A percentile compares a stretch with the other conserved stretches of the same genome.
Evolutionary conservation across 2,329 filamentous ascomycete genomes (phyloP).

Genomic region (Zymoseptoria passerinii): DNA sequence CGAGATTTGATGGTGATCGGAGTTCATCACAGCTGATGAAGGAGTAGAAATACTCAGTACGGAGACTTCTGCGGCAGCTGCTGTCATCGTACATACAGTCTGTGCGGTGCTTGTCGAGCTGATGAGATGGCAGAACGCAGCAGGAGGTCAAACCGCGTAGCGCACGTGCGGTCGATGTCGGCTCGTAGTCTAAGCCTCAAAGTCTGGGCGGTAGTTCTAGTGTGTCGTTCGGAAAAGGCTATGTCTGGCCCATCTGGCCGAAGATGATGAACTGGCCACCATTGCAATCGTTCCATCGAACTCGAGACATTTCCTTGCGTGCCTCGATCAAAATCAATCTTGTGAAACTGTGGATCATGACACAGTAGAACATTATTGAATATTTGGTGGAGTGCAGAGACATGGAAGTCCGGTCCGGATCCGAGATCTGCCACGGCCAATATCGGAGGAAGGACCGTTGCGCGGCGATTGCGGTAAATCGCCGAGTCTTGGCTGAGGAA

Average conservation of each 20-base stretch:
- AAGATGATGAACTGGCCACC: not conserved
- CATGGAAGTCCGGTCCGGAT: not conserved
- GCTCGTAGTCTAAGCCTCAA: not conserved
- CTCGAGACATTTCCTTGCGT: no score
- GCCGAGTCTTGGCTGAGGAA: constrained; percentile 29
- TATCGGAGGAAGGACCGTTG: not conserved
- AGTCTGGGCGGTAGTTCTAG: no score
- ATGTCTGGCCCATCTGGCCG: not conserved
- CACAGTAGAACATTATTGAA: no score
- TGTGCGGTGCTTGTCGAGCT: not conserved
- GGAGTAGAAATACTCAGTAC: no score
- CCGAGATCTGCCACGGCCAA: not conserved
- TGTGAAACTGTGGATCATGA: no score
- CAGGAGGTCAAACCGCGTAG: not conserved
- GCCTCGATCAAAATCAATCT: no score
- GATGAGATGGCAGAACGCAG: no score
- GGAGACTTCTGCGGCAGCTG: not conserved
- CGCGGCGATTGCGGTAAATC: not conserved
- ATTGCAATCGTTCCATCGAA: no score
- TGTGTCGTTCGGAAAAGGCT: not conserved
- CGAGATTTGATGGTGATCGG: not conserved
- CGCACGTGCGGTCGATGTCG: not conserved
- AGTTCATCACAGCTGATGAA: not conserved
- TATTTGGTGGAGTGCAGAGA: not conserved
- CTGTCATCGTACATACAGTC: not conserved